Evolutionary conservation across 495 filamentous ascomycete species (phyloP), one percentile per base, ranked within the genome.

Genomic region (Talaromyces wortmannii): DNA sequence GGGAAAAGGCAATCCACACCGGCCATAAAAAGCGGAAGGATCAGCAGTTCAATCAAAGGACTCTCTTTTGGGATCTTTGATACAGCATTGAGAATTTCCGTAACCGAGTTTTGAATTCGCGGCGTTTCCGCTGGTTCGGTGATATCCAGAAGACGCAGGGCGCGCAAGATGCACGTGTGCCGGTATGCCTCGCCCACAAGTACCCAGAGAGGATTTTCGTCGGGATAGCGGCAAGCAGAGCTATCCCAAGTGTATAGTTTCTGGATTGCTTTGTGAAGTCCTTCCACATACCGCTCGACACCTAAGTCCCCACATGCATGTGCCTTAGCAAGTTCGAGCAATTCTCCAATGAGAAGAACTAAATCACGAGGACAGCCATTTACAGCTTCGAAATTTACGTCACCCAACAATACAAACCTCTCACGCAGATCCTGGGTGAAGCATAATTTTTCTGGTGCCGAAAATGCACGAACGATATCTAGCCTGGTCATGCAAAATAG

Each of bases 1-100:
- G 59, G 56, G 10, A 66, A 63, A 5, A 73, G 53, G 11, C 57
- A 63, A 51, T 73, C 70, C 2, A 66, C 61, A 7, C 70, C 70
- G 13, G 68, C 68, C 61, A 73, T 69, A 42, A 73, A 73, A 0
- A 73, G 51, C 13, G 70, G 70, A 31, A 73, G 54, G 0, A 73
- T 65, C 42, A 63, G 29, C 8, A 73, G 57, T 42, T 73, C 68
- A 6, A 68, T 53, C 23, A 73, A 43, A 0, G 59, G 59, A 30
- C 59, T 66, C 1, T 65, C 62, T 1, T 50, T 29, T 4, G 68
- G 63, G 17, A 73, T 62, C n/a, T 62, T 55, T 12, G 70, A 62
- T 5, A 67, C 61, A 5, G 66, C 63, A 47, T 73, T 66, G 7
- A 73, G 32, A 3, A 70, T 67, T 16, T 50, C 62, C 0, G 49